A percentile compares a stretch with the other conserved stretches of the same genome.
Evolutionary conservation across 345 rosid species (phyloP).

Genomic region (Aquilaria sinensis): DNA sequence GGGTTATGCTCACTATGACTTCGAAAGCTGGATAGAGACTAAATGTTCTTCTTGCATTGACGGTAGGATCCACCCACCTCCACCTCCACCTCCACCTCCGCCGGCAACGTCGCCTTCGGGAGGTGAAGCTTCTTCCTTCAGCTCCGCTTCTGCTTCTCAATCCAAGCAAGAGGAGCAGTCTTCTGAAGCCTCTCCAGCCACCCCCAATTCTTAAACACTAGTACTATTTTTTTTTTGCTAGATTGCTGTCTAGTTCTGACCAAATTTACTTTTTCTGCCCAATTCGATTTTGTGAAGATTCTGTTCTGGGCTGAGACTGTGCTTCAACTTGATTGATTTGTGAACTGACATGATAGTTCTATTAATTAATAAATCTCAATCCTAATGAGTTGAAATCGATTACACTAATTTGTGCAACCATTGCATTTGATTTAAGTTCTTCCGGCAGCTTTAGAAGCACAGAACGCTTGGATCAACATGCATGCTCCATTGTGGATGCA

Average conservation of each 20-base stretch:
- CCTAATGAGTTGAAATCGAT: too few species aligned
- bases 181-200: slow-evolving; percentile 17
- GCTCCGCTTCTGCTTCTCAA: slow-evolving; percentile 21
- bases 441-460: too few species aligned
- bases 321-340: background rate
- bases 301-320: background rate
- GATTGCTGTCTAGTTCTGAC: background rate
- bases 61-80: slow-evolving; percentile 42
- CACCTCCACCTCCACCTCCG: slow-evolving; percentile 24
- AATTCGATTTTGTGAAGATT: background rate
- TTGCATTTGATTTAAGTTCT: too few species aligned
- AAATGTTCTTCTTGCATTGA: slow-evolving; percentile 71
- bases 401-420: too few species aligned
- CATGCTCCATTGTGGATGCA: too few species aligned
- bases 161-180: slow-evolving; percentile 25
- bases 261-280: background rate
- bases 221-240: background rate
- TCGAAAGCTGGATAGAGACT: slow-evolving; percentile 70
- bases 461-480: too few species aligned
- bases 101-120: background rate
- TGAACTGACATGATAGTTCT: too few species aligned
- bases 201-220: slow-evolving; percentile 8
- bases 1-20: slow-evolving; percentile 53
- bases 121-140: slow-evolving; percentile 7
- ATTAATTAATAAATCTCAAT: too few species aligned